These are phyloP conservation scores for Aquilaria sinensis DNA, from an alignment of 345 rosid genomes.

Conservation along the genomic window DNA sequence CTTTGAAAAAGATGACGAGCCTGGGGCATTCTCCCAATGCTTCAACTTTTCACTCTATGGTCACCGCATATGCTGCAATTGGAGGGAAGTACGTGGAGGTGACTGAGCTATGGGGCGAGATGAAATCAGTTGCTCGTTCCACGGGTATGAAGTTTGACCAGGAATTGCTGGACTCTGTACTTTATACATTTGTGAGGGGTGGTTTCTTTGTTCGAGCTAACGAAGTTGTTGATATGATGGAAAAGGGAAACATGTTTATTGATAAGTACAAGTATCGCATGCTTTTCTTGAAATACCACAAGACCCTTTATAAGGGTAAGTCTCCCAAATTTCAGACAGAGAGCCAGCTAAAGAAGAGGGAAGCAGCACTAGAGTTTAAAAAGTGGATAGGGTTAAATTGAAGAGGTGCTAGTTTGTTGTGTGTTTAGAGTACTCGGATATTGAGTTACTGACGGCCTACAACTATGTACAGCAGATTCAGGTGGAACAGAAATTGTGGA, in stretches of 20 bases:
- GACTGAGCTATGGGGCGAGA: slow-evolving; percentile 92
- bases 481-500: background rate
- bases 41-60: slow-evolving; percentile 95
- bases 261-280: slow-evolving; percentile 87
- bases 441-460: background rate
- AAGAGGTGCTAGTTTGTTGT: slow-evolving; percentile 5
- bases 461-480: background rate
- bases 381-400: slow-evolving; percentile 71
- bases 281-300: slow-evolving; percentile 87
- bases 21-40: slow-evolving; percentile 82
- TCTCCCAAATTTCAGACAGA: slow-evolving; percentile 88
- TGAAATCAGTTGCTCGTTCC: slow-evolving; percentile 70
- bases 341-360: slow-evolving; percentile 69
- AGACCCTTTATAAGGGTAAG: slow-evolving; percentile 81
- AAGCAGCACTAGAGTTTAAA: slow-evolving; percentile 65
- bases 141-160: slow-evolving; percentile 78
- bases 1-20: slow-evolving; percentile 75
- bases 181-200: slow-evolving; percentile 87
- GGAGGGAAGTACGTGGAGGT: slow-evolving; percentile 89
- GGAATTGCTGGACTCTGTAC: slow-evolving; percentile 84
- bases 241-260: slow-evolving; percentile 70
- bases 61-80: slow-evolving; percentile 81
- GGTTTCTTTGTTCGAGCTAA: slow-evolving; percentile 79
- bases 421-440: background rate
- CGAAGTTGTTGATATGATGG: slow-evolving; percentile 80